phyloP scores from a whole-genome alignment of 2,329 filamentous ascomycete species.

The Phyllosticta paracitricarpa region DNA sequence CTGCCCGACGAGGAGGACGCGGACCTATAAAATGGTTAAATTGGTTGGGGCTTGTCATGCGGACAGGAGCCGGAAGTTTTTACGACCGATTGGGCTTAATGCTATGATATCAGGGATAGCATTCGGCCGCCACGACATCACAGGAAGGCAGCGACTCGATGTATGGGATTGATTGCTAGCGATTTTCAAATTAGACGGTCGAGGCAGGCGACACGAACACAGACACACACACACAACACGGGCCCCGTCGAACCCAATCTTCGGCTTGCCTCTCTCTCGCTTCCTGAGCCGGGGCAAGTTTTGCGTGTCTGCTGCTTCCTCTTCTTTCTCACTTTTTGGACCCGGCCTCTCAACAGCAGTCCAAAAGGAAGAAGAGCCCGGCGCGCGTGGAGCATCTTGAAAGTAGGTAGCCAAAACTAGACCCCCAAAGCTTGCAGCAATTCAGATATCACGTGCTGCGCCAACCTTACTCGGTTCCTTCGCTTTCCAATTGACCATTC shows the following conservation, averaged over 20 bases:
- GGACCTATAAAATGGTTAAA: slow-evolving; percentile 37
- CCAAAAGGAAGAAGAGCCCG: not conserved
- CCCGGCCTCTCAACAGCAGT: not conserved
- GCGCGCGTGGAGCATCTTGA: not conserved
- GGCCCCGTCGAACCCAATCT: not conserved
- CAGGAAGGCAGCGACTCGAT: slow-evolving; percentile 11
- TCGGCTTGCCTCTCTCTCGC: not conserved
- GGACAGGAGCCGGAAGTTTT: slow-evolving; percentile 11
- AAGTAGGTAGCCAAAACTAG: not conserved
- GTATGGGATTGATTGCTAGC: slow-evolving; percentile 11
- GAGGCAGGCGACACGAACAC: not conserved
- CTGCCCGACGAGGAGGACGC: slow-evolving; percentile 93
- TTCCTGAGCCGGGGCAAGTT: not conserved
- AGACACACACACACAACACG: not conserved
- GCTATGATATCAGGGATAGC: slow-evolving; percentile 11
- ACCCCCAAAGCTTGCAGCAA: not conserved
- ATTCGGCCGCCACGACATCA: slow-evolving; percentile 9
- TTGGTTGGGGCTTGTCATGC: slow-evolving; percentile 4
- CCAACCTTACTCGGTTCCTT: not conserved
- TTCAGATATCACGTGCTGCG: not conserved
- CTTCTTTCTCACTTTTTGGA: not conserved
- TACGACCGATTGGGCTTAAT: slow-evolving; percentile 2
- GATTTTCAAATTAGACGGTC: slow-evolving; percentile 11
- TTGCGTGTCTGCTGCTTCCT: not conserved
- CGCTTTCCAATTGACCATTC: too few species aligned